Evolutionary conservation across 306 rosid genomes (phyloP), one percentile per base, ranked within the genome.

Genomic region (Erythrophleum fordii): DNA sequence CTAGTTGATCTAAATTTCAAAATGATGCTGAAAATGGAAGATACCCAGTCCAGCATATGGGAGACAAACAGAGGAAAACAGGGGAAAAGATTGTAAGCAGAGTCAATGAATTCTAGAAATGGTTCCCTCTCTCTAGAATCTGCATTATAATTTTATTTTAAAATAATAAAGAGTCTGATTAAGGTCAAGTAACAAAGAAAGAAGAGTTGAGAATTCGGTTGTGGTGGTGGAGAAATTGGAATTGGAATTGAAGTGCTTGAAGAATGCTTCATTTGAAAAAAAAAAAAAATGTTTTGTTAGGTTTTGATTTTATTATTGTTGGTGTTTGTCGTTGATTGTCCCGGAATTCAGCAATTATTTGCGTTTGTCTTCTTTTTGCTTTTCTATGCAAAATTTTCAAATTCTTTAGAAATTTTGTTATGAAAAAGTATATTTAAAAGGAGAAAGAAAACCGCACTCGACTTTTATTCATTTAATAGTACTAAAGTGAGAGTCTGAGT

Each of bases 31-130:
- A 78, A 73, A 73, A 29, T 44, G 68, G 72, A 23, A 72, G 74
- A 69, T 83, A 80, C 66, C 55, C 67, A 51, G 46, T 46, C 77
- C 51, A 44, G 58, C 48, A 39, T 55, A 49, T 41, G 83, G 85
- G 83, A 77, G 87, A 86, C 90, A 86, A 42, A 48, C 46, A 80
- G 82, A 86, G 87, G 89, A 84, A 87, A 87, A 86, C 75, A 83
- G 81, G 90, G 89, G 70, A 68, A 69, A 69, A 55, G 45, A 70
- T 58, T 55, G 22, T 53, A 61, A 51, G 69, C 28, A 35, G 48
- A 37, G 85, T 85, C 88, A 86, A 82, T 37, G 86, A 78, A 78
- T 60, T 72, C 73, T 29, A 11, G 59, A 67, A 80, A 65, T 31
- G 41, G 77, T 58, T 82, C 70, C 73, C 68, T 53, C 70, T 42